Evolutionary conservation across 2,329 filamentous ascomycete genomes (phyloP).

Genomic region (Rachicladosporium sp.): DNA sequence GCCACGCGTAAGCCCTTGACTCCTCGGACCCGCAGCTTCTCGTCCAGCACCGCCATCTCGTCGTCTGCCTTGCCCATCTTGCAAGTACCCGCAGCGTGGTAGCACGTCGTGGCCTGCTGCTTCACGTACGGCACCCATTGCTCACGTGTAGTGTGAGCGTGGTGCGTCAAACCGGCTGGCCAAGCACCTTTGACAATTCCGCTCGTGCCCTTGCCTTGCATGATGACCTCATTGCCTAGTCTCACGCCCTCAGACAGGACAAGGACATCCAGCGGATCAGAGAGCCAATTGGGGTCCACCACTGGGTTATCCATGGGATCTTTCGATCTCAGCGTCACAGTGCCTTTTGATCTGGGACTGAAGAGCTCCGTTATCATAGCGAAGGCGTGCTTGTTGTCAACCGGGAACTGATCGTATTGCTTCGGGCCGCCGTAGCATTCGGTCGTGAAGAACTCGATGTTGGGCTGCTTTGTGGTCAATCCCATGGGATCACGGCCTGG

Average conservation of each 20-base stretch:
- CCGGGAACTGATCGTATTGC: conserved; percentile 14
- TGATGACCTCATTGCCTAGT: conserved; percentile 28
- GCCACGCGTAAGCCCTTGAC: conserved; percentile 67
- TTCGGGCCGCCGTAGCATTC: conserved; percentile 7
- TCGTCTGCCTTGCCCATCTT: conserved; percentile 27
- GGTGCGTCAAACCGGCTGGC: conserved; percentile 28
- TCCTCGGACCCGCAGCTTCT: conserved; percentile 65
- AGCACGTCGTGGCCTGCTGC: conserved; percentile 4
- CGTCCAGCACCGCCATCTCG: conserved; percentile 51
- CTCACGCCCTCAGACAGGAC: conserved; percentile 47
- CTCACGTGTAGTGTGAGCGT: conserved; percentile 27
- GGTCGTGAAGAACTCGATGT: conserved; percentile 17
- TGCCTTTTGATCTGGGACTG: conserved; percentile 25
- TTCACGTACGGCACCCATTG: conserved; percentile 5
- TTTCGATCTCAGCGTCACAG: conserved; percentile 21
- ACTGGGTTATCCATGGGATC: conserved; percentile 18
- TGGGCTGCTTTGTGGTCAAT: conserved; percentile 25
- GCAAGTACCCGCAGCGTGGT: conserved; percentile 8
- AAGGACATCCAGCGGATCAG: conserved; percentile 29
- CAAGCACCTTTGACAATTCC: conserved; percentile 31
- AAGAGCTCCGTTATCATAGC: conserved; percentile 21
- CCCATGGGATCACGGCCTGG: conserved; percentile 33
- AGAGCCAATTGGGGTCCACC: conserved; percentile 26
- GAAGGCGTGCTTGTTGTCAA: conserved; percentile 21
- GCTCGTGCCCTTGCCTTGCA: conserved; percentile 9